phyloP scores from a whole-genome alignment of 441 rosid species.

The Arabidopsis lyrata region DNA sequence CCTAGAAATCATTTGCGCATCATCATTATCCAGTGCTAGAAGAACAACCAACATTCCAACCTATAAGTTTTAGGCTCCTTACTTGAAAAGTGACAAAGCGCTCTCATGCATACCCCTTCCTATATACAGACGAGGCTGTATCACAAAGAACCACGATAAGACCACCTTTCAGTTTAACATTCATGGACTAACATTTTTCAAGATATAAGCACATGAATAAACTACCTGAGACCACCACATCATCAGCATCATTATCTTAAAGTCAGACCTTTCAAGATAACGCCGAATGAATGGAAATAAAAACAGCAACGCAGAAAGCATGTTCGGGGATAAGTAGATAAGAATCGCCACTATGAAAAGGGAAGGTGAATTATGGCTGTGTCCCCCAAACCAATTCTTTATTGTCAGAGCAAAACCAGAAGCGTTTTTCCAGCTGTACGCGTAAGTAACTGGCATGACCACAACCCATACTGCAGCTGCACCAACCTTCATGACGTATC shows the following conservation, averaged over 20 bases:
- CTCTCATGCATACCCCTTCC: slow-evolving; percentile 98
- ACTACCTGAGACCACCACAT: slow-evolving; percentile 97
- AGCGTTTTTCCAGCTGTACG: slow-evolving; percentile 68
- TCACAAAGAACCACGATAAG: slow-evolving; percentile 29
- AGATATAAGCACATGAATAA: slow-evolving; percentile 18
- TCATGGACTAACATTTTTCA: slow-evolving; percentile 1
- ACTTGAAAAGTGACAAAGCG: slow-evolving; percentile 72
- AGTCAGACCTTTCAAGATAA: slow-evolving; percentile 69
- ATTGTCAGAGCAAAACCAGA: slow-evolving; percentile 67
- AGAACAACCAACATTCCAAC: slow-evolving; percentile 9
- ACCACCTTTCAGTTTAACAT: slow-evolving; percentile 17
- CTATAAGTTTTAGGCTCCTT: slow-evolving; percentile 42
- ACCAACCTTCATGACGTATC: slow-evolving; percentile 70
- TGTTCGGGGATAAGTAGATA: slow-evolving; percentile 74
- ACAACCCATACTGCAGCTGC: slow-evolving; percentile 82
- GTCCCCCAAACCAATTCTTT: slow-evolving; percentile 79
- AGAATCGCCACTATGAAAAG: slow-evolving; percentile 64
- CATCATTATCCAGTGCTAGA: slow-evolving; percentile 20
- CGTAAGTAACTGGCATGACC: slow-evolving; percentile 71
- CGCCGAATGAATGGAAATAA: slow-evolving; percentile 74
- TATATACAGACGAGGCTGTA: slow-evolving; percentile 81
- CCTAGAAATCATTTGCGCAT: slow-evolving; percentile 47
- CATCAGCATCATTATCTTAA: slow-evolving; percentile 66
- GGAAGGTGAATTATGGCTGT: slow-evolving; percentile 57
- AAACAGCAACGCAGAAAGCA: slow-evolving; percentile 67